Evolutionary conservation across 352 stramenopile species (phyloP).

Genomic region (Sclerospora graminicola): DNA sequence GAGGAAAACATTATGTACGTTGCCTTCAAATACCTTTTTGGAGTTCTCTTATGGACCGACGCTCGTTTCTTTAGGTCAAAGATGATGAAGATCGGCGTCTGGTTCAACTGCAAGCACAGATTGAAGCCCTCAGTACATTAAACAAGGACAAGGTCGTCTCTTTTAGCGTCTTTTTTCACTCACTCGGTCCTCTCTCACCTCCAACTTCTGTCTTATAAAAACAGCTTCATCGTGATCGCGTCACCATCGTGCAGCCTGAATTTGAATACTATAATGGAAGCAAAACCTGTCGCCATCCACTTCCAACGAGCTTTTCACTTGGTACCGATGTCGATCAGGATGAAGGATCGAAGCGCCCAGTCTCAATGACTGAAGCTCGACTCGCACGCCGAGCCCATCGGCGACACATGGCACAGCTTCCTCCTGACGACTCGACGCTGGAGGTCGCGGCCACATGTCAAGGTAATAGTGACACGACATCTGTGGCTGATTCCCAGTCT

Average conservation of each 20-base stretch:
- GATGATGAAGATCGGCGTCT: constrained; percentile 91
- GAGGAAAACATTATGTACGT: constrained; percentile 88
- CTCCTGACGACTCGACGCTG: too few relatives aligned
- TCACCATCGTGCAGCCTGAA: constrained; percentile 53
- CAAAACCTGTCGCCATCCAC: constrained; percentile 20
- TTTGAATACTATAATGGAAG: constrained; percentile 35
- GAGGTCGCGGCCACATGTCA: background rate
- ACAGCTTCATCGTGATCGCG: constrained; percentile 54
- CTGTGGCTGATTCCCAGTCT: constrained; percentile 2
- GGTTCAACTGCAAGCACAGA: constrained; percentile 89
- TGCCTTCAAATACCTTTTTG: background rate
- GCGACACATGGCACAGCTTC: constrained; percentile 17
- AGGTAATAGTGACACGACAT: constrained; percentile 1
- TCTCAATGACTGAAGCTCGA: constrained; percentile 23
- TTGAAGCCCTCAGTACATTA: constrained; percentile 78
- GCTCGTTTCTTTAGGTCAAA: constrained; percentile 49
- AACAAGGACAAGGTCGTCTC: constrained; percentile 67
- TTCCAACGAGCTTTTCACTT: constrained; percentile 14
- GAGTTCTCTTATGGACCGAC: background rate
- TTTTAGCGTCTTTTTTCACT: too few relatives aligned
- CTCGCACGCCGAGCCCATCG: constrained; percentile 25
- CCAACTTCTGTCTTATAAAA: background rate
- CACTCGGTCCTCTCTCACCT: too few relatives aligned
- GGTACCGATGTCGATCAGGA: constrained; percentile 21
- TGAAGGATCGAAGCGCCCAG: constrained; percentile 31